Percentiles rank a stretch among this genome's conserved stretches.
These are phyloP conservation scores for Fagopyrum esculentum DNA, from an alignment of 148 eudicot genomes.

Conservation along the genomic window DNA sequence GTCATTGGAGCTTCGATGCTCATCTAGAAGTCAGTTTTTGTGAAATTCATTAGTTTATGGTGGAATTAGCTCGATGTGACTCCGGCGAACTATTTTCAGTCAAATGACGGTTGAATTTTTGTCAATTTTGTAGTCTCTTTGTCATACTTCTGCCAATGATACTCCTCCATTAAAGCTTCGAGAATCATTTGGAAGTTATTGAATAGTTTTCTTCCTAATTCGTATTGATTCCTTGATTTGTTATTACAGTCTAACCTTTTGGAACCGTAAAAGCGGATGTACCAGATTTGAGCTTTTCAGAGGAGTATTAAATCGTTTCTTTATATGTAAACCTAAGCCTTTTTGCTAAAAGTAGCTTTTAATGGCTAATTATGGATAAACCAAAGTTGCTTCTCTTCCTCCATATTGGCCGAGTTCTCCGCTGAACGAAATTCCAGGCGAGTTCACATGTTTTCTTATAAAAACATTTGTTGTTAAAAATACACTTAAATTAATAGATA, in stretches of 20 bases:
- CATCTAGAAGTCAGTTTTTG: no score
- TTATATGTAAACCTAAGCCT: background rate
- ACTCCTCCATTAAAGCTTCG: no score
- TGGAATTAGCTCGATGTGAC: background rate
- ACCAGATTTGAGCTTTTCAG: constrained; percentile 7
- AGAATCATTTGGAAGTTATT: no score
- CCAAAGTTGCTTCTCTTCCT: background rate
- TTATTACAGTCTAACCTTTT: no score
- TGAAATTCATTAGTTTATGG: no score
- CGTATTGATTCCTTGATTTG: background rate
- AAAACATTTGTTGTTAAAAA: background rate
- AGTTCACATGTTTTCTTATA: background rate
- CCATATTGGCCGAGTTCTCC: background rate
- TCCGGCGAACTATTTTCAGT: background rate
- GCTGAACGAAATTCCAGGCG: constrained; percentile 1
- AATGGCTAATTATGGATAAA: background rate
- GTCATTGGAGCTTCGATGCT: no score
- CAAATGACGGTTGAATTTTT: background rate
- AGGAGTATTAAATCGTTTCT: background rate
- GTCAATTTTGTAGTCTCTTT: background rate
- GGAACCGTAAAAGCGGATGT: background rate
- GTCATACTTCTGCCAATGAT: no score
- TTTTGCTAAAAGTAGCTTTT: background rate
- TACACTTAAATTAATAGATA: no score
- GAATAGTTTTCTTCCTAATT: no score